Evolutionary conservation across 2,329 filamentous ascomycete genomes (phyloP), one percentile per base, ranked within the genome.

Genomic region (Dothidotthia symphoricarpi): DNA sequence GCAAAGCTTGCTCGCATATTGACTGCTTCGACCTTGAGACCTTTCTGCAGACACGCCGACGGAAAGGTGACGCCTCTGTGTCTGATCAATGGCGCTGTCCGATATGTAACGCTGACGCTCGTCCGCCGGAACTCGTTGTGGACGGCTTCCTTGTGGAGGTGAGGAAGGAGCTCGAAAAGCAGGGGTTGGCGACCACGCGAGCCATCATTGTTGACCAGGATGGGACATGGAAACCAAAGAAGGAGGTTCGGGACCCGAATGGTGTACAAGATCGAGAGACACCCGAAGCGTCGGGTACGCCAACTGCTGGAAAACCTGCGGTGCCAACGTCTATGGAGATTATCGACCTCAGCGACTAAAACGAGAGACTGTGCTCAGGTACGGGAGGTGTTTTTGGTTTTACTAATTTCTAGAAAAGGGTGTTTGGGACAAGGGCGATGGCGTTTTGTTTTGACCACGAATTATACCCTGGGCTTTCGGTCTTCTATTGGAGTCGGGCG

Each of bases 21-120:
- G 88, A 96, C 59, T 95, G 89, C 60, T 96, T 97, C 60, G 91
- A 97, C 61, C 79, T 96, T 6, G 77, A 85, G 14, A 90, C 80
- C 1, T 97, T 88, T 71, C 76, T 98, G 7, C 66, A 73, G 11
- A 71, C 51, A 27, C 64, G 45, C 28, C 43, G 37, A 10, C 41
- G 47, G 11, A 52, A 53, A 12, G 51, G 49, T 11, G 47, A 59
- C 25, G 47, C 35, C 0, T 54, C 63, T 2, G 68, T 76, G 37
- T 72, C 78, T 0, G 87, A 93, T 55, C 78, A 80, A 35, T 96
- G 90, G 89, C 84, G 78, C 47, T 98, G 93, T 55, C 93, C 93
- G 0, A 80, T 95, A 19, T 97, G 91, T 64, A 74, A 75, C 16
- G 71, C 69, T 22, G 90, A 96, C 63, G 88, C 86, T 9, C 78